These are phyloP conservation scores for Exophiala viscosa DNA, from an alignment of 2,329 filamentous ascomycete genomes.

Conservation along the genomic window DNA sequence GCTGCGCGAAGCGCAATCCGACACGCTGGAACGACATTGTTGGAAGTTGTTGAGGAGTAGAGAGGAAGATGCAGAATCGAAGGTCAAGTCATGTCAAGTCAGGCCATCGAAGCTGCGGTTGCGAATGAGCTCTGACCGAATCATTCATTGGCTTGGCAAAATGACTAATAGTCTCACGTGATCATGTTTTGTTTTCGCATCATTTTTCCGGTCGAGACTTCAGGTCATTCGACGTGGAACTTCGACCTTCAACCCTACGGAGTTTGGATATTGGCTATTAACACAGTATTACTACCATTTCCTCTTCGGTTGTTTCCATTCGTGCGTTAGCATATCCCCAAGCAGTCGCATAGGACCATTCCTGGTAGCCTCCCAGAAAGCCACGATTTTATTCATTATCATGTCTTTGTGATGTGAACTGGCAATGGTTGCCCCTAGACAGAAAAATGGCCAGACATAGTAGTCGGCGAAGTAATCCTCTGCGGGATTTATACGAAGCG, in stretches of 20 bases:
- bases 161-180: no score
- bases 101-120: not conserved
- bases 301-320: no score
- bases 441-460: slow-evolving; percentile 30
- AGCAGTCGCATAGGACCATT: slow-evolving; percentile 29
- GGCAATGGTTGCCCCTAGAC: slow-evolving; percentile 21
- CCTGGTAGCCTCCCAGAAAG: slow-evolving; percentile 27
- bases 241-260: no score
- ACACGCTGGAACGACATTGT: slow-evolving; percentile 65
- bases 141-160: no score
- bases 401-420: slow-evolving; percentile 9
- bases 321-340: slow-evolving; percentile 19
- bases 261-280: no score
- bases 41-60: slow-evolving; percentile 9
- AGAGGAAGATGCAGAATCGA: slow-evolving; percentile 5
- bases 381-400: slow-evolving; percentile 21
- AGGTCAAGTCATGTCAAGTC: not conserved
- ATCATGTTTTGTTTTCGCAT: no score
- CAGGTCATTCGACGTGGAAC: no score
- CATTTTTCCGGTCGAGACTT: no score
- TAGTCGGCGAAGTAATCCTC: slow-evolving; percentile 31
- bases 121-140: not conserved
- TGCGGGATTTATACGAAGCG: slow-evolving; percentile 20
- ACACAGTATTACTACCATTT: no score
- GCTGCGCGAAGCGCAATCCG: slow-evolving; percentile 59